Evolutionary conservation across 176 grass and related monocot genomes (phyloP).

Genomic region (Oryza officinalis): DNA sequence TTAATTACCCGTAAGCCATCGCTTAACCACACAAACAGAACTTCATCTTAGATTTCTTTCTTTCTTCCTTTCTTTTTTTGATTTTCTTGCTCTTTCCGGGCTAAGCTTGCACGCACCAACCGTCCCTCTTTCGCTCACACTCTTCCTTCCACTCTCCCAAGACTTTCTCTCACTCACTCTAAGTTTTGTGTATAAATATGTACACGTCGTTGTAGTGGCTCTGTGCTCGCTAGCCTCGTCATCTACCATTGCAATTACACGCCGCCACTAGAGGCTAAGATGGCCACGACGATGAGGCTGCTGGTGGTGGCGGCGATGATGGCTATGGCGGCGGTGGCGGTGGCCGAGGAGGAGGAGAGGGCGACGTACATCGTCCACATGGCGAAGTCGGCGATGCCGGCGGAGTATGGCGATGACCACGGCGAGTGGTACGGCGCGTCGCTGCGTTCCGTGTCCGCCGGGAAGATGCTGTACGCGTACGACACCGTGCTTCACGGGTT

Average conservation of each 20-base stretch:
- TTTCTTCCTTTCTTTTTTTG: background rate
- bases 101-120: conserved; percentile 10
- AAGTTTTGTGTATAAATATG: background rate
- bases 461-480: conserved; percentile 79
- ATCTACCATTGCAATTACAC: background rate
- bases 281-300: background rate
- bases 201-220: conserved; percentile 9
- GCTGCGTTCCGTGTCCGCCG: conserved; percentile 59
- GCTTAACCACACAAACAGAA: conserved; percentile 35
- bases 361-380: conserved; percentile 92
- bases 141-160: conserved; percentile 19
- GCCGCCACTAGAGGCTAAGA: background rate
- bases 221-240: conserved; percentile 6
- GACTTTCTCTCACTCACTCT: background rate
- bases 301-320: background rate
- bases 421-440: conserved; percentile 86
- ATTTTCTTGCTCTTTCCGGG: background rate
- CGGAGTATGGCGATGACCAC: conserved; percentile 53
- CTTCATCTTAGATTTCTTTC: background rate
- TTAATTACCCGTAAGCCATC: conserved; percentile 42
- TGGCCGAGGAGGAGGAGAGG: background rate
- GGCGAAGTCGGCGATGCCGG: conserved; percentile 79
- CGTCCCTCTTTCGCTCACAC: conserved; percentile 43
- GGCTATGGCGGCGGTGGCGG: background rate
- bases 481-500: conserved; percentile 81